phyloP scores from a whole-genome alignment of 2,329 filamentous ascomycete genomes.

The Cordyceps farinosa region DNA sequence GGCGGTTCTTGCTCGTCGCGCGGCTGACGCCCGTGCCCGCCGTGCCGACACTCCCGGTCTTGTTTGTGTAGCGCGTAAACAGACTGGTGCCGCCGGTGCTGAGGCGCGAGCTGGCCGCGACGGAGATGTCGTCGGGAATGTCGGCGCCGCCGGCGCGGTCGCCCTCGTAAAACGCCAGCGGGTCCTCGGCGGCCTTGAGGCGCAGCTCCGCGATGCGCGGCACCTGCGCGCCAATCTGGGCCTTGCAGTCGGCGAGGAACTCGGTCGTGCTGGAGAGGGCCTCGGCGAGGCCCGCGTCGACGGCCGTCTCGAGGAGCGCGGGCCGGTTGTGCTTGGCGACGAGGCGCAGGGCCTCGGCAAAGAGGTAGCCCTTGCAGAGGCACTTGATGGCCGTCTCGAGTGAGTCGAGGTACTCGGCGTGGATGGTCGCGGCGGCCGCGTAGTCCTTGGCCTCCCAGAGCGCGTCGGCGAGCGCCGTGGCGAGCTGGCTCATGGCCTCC shows the following conservation, averaged over 20 bases:
- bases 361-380: conserved; percentile 83
- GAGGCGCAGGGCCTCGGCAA: conserved; percentile 83
- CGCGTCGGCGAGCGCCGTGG: conserved; percentile 71
- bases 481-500: conserved; percentile 62
- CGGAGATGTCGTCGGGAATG: conserved; percentile 85
- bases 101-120: conserved; percentile 76
- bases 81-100: conserved; percentile 79
- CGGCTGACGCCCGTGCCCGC: conserved; percentile 70
- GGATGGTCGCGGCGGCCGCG: conserved; percentile 70
- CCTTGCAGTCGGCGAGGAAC: conserved; percentile 87
- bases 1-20: conserved; percentile 81
- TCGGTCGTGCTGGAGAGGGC: conserved; percentile 80
- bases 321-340: conserved; percentile 58
- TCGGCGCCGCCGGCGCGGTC: conserved; percentile 63
- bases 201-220: conserved; percentile 82
- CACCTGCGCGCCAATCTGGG: conserved; percentile 78
- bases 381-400: conserved; percentile 66
- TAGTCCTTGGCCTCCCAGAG: conserved; percentile 84
- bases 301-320: conserved; percentile 60
- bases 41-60: conserved; percentile 59
- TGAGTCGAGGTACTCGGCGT: conserved; percentile 76
- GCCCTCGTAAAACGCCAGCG: conserved; percentile 83
- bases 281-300: conserved; percentile 79
- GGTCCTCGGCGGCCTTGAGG: conserved; percentile 75
- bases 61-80: conserved; percentile 88